These are phyloP conservation scores for Kazachstania martiniae DNA, from an alignment of 805 yeast genomes.

Conservation along the genomic window DNA sequence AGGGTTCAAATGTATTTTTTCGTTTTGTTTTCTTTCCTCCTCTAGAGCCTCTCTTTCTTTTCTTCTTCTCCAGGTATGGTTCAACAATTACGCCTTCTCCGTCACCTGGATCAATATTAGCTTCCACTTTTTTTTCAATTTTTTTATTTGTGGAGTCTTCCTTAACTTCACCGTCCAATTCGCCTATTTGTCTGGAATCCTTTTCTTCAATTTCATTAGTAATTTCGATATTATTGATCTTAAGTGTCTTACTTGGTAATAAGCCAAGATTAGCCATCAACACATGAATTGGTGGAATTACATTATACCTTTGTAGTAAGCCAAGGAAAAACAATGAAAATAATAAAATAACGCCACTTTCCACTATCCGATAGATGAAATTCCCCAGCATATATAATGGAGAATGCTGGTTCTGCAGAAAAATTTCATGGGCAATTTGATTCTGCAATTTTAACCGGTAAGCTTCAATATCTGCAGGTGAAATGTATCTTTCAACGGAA, in stretches of 20 bases:
- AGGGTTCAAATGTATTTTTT: slow-evolving; percentile 4
- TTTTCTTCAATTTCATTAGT: not conserved
- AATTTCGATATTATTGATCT: slow-evolving; percentile 6
- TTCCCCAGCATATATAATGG: slow-evolving; percentile 15
- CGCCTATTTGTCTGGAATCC: no score
- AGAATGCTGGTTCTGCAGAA: slow-evolving; percentile 9
- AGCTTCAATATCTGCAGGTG: slow-evolving; percentile 19
- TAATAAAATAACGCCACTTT: slow-evolving; percentile 31
- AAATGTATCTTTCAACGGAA: slow-evolving; percentile 16
- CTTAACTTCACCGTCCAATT: not conserved
- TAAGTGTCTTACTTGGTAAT: not conserved
- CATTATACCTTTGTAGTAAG: slow-evolving; percentile 21
- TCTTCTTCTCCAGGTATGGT: slow-evolving; percentile 27
- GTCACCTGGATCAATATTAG: not conserved
- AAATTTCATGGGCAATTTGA: slow-evolving; percentile 17
- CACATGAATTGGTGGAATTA: slow-evolving; percentile 26
- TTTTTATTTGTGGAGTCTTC: not conserved
- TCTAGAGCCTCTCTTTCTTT: slow-evolving; percentile 73
- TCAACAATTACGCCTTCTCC: not conserved
- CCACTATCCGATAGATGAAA: slow-evolving; percentile 28
- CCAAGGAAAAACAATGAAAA: slow-evolving; percentile 23
- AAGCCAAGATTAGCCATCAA: slow-evolving; percentile 27
- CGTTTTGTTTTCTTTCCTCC: slow-evolving; percentile 58
- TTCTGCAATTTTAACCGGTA: slow-evolving; percentile 18
- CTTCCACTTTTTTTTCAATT: not conserved